A percentile compares a stretch with the other conserved stretches of the same genome.
Evolutionary conservation across 179 eudicot species (phyloP).

Genomic region (Dionaea muscipula): DNA sequence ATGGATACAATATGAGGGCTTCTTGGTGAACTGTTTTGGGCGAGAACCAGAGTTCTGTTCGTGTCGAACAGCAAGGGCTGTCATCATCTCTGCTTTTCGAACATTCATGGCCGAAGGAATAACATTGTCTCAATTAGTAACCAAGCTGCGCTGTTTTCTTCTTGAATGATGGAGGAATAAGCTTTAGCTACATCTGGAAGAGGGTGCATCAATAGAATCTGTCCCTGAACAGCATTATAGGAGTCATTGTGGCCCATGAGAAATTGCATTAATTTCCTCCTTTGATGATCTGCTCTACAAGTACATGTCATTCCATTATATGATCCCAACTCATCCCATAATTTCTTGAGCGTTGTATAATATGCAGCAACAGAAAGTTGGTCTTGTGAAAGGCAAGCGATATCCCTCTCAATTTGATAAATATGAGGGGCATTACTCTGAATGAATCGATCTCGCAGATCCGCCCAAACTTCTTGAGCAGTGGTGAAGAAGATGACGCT

Average conservation of each 20-base stretch:
- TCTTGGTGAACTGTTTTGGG: too few relatives aligned
- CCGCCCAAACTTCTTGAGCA: background rate
- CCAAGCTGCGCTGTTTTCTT: too few relatives aligned
- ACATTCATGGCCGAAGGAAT: too few relatives aligned
- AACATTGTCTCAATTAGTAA: too few relatives aligned
- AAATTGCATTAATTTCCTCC: background rate
- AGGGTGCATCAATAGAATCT: background rate
- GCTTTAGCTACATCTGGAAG: background rate
- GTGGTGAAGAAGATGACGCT: background rate
- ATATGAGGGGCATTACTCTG: background rate
- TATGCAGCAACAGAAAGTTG: background rate
- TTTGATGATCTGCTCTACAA: background rate
- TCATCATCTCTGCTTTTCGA: too few relatives aligned
- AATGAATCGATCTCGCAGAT: slow-evolving; percentile 3
- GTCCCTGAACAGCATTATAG: background rate
- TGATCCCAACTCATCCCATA: background rate
- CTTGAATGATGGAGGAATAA: background rate
- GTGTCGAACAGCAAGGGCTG: too few relatives aligned
- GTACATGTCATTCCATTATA: background rate
- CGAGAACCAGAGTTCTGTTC: too few relatives aligned
- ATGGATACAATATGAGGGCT: too few relatives aligned
- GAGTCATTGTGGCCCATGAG: background rate
- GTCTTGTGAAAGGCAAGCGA: background rate
- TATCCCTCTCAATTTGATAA: background rate
- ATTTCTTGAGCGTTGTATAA: background rate